Evolutionary conservation across 768 basidiomycete species (phyloP), one percentile per base, ranked within the genome.

Genomic region (Lactarius pseudohatsudake): DNA sequence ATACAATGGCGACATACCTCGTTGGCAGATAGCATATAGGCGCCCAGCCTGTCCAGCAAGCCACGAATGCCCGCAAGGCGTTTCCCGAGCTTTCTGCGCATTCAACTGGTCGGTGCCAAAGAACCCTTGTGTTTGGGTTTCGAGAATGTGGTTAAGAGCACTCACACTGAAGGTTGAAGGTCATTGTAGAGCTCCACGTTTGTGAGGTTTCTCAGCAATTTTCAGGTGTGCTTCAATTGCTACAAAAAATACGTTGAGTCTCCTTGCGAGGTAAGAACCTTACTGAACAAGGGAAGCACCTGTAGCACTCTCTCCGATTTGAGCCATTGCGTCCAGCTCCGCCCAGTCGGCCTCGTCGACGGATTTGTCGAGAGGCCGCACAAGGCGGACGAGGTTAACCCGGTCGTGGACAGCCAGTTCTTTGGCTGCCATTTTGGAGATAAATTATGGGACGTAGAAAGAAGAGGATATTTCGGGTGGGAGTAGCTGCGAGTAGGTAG

Each of bases 21-120:
- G 59, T 86, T 82, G 1, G 86, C 78, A 3, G 81, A 81, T 47
- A 77, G 77, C 68, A 88, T 77, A 64, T 82, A 79, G 3, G 72
- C 72, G 58, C 91, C 87, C 34, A 89, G 76, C 30, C 79, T 77
- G 64, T 87, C 85, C 7, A 92, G 76, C 34, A 81, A 7, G 32
- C 73, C 75, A 54, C 78, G 79, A 18, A 84, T 77, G 40, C 82
- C 83, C 8, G 22, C 20, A 22, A 34, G 9, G 34, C 34, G 8
- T 34, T 34, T 34, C 34, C 32, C 9, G 34, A 34, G 9, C 34
- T 34, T 34, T 34, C 34, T 34, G 34, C 9, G 34, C 34, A 34
- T 34, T 34, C 34, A 34, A 34, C 8, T 34, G 8, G 34, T 34
- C 8, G 34, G 47, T 26, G 10, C 11, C 47, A 50, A 22, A 4